These are phyloP conservation scores for Metrosideros polymorpha DNA, from an alignment of 441 rosid genomes.

Conservation along the genomic window DNA sequence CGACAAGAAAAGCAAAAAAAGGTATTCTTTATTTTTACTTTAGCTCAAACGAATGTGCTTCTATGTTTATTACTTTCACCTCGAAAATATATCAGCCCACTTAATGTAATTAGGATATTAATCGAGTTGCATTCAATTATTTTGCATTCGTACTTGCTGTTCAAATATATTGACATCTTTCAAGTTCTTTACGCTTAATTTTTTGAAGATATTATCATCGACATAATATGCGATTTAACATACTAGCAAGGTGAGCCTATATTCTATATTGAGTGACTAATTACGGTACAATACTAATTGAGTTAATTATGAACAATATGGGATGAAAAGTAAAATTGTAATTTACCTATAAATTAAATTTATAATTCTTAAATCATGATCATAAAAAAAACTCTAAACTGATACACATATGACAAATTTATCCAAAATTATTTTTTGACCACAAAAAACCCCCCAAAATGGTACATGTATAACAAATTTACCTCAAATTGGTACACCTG, in stretches of 20 bases:
- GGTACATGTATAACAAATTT: too few relatives aligned
- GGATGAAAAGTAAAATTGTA: background rate
- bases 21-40: background rate
- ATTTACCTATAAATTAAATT: background rate
- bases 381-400: too few relatives aligned
- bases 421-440: too few relatives aligned
- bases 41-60: background rate
- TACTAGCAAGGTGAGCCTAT: background rate
- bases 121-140: background rate
- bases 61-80: background rate
- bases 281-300: background rate
- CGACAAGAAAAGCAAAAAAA: background rate
- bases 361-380: background rate
- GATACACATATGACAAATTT: too few relatives aligned
- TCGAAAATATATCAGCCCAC: background rate
- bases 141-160: too few relatives aligned
- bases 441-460: too few relatives aligned
- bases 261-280: background rate
- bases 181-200: too few relatives aligned
- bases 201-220: too few relatives aligned
- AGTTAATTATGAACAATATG: background rate
- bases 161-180: too few relatives aligned
- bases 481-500: too few relatives aligned
- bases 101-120: background rate
- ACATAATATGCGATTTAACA: too few relatives aligned